A percentile compares a stretch with the other conserved stretches of the same genome.
Conservation (phyloP, 176 grass and related monocot species). For the Oryza glaberrima region DNA sequence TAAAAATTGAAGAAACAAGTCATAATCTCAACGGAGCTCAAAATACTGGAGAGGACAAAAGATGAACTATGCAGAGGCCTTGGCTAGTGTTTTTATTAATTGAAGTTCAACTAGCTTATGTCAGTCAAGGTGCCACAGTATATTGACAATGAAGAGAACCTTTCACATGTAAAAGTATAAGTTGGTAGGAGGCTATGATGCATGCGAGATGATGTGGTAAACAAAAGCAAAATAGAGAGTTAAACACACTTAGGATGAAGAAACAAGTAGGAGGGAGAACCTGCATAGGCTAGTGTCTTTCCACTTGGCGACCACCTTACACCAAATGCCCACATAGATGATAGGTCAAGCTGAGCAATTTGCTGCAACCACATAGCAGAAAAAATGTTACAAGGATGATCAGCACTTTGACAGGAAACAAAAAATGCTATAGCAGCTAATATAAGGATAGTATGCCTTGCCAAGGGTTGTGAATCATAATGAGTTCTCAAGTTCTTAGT, state of each 20-base stretch:
- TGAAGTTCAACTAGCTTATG: slow-evolving; percentile 10
- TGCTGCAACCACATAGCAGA: slow-evolving; percentile 63
- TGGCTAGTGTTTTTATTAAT: background rate
- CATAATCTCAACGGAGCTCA: background rate
- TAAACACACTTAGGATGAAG: slow-evolving; percentile 17
- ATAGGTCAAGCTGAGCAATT: slow-evolving; percentile 97
- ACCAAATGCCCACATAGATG: slow-evolving; percentile 89
- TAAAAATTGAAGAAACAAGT: background rate
- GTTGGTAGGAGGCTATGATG: background rate
- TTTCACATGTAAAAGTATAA: background rate
- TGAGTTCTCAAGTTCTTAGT: background rate
- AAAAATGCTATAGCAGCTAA: slow-evolving; percentile 7
- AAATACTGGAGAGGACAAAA: slow-evolving; percentile 9
- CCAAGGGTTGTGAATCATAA: background rate
- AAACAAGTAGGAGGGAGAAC: slow-evolving; percentile 42
- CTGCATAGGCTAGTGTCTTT: slow-evolving; percentile 90
- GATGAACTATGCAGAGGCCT: background rate
- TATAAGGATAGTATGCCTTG: background rate
- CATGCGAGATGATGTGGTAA: background rate
- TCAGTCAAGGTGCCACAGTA: background rate
- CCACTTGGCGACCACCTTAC: slow-evolving; percentile 97
- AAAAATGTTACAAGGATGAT: slow-evolving; percentile 1
- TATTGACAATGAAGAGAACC: background rate
- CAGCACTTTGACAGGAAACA: background rate
- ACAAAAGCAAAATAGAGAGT: slow-evolving; percentile 10